A percentile compares a stretch with the other conserved stretches of the same genome.
phyloP scores from a whole-genome alignment of 768 basidiomycete genomes.

The Psilocybe tampanensis region DNA sequence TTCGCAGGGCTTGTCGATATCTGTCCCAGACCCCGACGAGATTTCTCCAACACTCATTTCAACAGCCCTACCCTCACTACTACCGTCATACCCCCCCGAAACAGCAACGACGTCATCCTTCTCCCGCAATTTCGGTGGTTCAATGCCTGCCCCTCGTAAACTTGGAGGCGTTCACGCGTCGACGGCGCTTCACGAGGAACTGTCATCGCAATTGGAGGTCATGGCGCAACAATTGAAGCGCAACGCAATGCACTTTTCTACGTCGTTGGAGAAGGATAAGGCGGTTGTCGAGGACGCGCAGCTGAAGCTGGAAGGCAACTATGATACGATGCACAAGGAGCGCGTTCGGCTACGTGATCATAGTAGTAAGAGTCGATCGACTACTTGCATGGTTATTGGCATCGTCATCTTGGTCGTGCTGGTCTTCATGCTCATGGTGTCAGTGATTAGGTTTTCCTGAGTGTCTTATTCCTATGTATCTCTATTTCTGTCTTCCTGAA shows the following conservation, averaged over 20 bases:
- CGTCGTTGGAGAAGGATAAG: slow-evolving; percentile 74
- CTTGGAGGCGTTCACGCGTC: slow-evolving; percentile 24
- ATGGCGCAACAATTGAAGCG: slow-evolving; percentile 90
- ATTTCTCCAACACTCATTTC: slow-evolving; percentile 24
- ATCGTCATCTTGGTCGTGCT: slow-evolving; percentile 67
- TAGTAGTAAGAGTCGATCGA: slow-evolving; percentile 62
- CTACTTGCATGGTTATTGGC: slow-evolving; percentile 71
- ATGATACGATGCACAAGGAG: slow-evolving; percentile 67
- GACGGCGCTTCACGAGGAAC: slow-evolving; percentile 64
- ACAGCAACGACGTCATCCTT: slow-evolving; percentile 18
- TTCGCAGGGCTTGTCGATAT: slow-evolving; percentile 19
- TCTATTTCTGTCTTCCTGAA: no score
- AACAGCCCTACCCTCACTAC: slow-evolving; percentile 23
- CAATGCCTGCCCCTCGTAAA: slow-evolving; percentile 13
- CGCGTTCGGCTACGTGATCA: slow-evolving; percentile 62
- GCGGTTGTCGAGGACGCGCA: slow-evolving; percentile 66
- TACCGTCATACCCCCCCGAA: slow-evolving; percentile 22
- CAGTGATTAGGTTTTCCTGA: slow-evolving; percentile 61
- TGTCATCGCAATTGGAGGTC: slow-evolving; percentile 70
- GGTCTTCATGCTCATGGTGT: slow-evolving; percentile 72
- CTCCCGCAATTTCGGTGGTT: slow-evolving; percentile 18
- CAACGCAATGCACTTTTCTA: slow-evolving; percentile 80
- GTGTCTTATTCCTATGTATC: no score
- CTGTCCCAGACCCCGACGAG: slow-evolving; percentile 23
- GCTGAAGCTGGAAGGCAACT: slow-evolving; percentile 75